Base-by-base conservation (phyloP, 2,329 filamentous ascomycete genomes). In the Dactylellina leptospora region DNA sequence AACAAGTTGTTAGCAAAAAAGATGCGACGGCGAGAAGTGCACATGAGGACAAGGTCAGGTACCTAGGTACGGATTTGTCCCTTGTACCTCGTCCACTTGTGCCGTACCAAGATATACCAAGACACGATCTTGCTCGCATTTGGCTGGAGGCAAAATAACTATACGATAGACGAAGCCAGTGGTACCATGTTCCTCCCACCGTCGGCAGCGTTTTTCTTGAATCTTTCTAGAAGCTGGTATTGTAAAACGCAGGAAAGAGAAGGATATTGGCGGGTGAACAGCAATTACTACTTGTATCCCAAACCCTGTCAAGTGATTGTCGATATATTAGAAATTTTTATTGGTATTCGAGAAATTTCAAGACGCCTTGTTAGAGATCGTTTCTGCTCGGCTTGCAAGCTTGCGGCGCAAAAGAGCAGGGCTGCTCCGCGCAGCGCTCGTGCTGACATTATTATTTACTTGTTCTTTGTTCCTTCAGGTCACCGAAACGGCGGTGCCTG, bases 71-170 rank as follows among this genome's bases (percentile, higher is more conserved):
- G 40, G 38, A 40, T 27, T 56, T 10, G 23, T 56, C 30, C 60
- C 30, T 47, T 53, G 58, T 64, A 42, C 40, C 60, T 38, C 27
- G 40, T n/a, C 40, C 23, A 44, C 30, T 58, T 50, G 59, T 63
- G 59, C 27, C 44, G 59, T 72, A 72, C 68, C 68, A 59, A 72
- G 68, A 64, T 27, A 27, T 64, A 64, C 68, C 68, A 63, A 71
- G 66, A 54, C 58, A 23, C 48, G 36, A 22, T 30, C 64, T 54
- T 64, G 47, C 33, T 63, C 40, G 40, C 27, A 59, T 71, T 72
- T 47, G 68, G 68, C 56, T 64, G 68, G 68, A 72, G 68, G 59
- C 64, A 70, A 30, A 40, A 54, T 56, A 47, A 10, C 18, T 40
- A 16, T n/a, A 25, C 47, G 53, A 60, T 63, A 60, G 45, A 60